Conservation (phyloP, 1,139 yeast species). For the Nakaseomyces sp. region DNA sequence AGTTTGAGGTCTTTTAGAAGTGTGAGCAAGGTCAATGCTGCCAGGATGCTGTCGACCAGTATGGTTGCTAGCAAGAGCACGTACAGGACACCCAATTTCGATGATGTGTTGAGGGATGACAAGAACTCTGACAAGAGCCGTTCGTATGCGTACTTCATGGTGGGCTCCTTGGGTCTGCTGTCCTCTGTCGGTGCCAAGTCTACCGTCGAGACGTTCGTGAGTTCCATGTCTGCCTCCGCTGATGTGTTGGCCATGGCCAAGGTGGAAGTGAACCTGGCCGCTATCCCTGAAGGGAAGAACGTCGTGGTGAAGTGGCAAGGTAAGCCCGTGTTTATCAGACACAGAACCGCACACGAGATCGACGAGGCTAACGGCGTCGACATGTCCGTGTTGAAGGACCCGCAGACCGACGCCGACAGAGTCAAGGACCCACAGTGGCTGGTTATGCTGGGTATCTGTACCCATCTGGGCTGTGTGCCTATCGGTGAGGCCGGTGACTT, state of each 20-base stretch:
- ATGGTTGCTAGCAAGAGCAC: constrained; percentile 54
- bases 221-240: constrained; percentile 95
- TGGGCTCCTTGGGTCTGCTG: constrained; percentile 90
- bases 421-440: constrained; percentile 97
- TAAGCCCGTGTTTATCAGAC: constrained; percentile 98
- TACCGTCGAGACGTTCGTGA: constrained; percentile 89
- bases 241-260: constrained; percentile 99
- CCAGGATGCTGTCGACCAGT: constrained; percentile 41
- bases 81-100: constrained; percentile 89
- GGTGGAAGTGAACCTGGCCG: constrained; percentile 90
- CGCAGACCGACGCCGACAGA: constrained; percentile 87
- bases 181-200: constrained; percentile 97
- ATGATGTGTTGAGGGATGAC: constrained; percentile 68
- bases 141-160: constrained; percentile 93
- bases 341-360: constrained; percentile 89
- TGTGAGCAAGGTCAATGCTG: constrained; percentile 11
- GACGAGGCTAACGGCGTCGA: constrained; percentile 87
- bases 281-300: constrained; percentile 96
- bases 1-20: constrained; percentile 20
- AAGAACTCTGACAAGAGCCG: constrained; percentile 63
- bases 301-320: constrained; percentile 99
- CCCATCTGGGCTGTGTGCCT: constrained; percentile 99
- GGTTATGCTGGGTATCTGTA: constrained; percentile 98
- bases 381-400: constrained; percentile 75
- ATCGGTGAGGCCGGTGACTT: constrained; percentile 99